phyloP scores from a whole-genome alignment of 2,329 filamentous ascomycete species.

The Trichoderma arundinaceum region DNA sequence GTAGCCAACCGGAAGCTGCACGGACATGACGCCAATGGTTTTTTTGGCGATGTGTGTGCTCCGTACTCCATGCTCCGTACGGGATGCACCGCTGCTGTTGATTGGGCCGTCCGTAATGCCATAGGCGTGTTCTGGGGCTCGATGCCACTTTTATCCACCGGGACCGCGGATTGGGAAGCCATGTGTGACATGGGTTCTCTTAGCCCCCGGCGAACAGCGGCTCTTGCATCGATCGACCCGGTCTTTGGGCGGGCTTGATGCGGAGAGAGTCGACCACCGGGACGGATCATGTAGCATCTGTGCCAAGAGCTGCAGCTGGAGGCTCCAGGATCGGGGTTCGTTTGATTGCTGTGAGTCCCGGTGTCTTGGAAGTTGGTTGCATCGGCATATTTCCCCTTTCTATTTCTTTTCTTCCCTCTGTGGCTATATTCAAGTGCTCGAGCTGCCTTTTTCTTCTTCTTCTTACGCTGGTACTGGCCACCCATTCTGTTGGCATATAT shows the following conservation, averaged over 20 bases:
- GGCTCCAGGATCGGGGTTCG: neutral
- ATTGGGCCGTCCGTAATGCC: neutral
- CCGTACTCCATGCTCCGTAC: neutral
- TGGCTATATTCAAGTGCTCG: too few relatives aligned
- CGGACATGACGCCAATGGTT: neutral
- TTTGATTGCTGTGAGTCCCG: slow-evolving; percentile 14
- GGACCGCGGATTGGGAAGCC: neutral
- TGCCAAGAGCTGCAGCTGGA: slow-evolving; percentile 1
- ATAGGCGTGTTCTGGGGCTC: neutral
- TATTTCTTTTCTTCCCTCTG: too few relatives aligned
- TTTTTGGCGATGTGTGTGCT: neutral
- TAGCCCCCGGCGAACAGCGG: slow-evolving; percentile 6
- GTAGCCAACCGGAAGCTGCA: neutral
- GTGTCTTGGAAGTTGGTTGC: slow-evolving; percentile 1
- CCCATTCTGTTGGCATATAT: neutral
- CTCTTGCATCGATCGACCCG: slow-evolving; percentile 17
- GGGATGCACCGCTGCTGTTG: neutral
- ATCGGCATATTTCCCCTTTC: neutral
- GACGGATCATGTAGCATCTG: neutral
- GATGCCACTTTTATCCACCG: slow-evolving; percentile 1
- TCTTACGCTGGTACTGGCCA: neutral
- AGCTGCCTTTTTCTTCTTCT: neutral
- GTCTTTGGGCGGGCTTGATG: neutral
- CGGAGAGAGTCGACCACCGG: neutral
- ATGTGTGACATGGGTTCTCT: slow-evolving; percentile 10